phyloP scores from a whole-genome alignment of 2,329 filamentous ascomycete species.

The Aspergillus phoenicis region DNA sequence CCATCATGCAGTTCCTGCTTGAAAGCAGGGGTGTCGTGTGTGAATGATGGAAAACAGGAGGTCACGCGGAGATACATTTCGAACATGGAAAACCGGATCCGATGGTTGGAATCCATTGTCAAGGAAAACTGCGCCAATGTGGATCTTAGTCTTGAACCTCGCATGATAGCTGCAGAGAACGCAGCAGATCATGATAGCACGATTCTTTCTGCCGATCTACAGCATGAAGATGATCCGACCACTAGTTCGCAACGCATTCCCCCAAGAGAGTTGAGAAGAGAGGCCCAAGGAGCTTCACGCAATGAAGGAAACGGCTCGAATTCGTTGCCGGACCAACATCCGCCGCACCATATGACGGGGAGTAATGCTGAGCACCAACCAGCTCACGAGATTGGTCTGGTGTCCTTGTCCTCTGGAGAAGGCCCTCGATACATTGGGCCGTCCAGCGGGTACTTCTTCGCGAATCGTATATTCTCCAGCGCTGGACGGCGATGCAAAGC shows the following conservation, averaged over 20 bases:
- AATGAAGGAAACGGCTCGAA: neutral
- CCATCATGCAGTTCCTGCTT: constrained; percentile 50
- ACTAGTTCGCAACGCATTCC: neutral
- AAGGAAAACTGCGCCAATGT: constrained; percentile 47
- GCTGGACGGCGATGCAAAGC: constrained; percentile 30
- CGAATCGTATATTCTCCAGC: constrained; percentile 52
- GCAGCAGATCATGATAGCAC: neutral
- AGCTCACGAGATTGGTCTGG: constrained; percentile 57
- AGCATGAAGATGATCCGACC: neutral
- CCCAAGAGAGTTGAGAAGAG: neutral
- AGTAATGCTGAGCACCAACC: constrained; percentile 12
- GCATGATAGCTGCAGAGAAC: constrained; percentile 1
- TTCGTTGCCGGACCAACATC: neutral
- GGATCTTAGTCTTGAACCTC: constrained; percentile 37
- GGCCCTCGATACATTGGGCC: constrained; percentile 57
- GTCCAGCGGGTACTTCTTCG: constrained; percentile 59
- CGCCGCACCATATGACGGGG: no score
- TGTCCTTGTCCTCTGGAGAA: constrained; percentile 54
- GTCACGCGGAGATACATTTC: constrained; percentile 46
- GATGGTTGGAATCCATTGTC: constrained; percentile 53
- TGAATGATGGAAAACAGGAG: constrained; percentile 51
- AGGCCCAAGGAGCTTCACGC: neutral
- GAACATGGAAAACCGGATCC: constrained; percentile 46
- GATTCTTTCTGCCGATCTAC: neutral
- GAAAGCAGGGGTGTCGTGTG: constrained; percentile 46